A percentile compares a stretch with the other conserved stretches of the same genome.
Conservation (phyloP, 805 yeast species). For the Kockiozyma suomiensis region DNA sequence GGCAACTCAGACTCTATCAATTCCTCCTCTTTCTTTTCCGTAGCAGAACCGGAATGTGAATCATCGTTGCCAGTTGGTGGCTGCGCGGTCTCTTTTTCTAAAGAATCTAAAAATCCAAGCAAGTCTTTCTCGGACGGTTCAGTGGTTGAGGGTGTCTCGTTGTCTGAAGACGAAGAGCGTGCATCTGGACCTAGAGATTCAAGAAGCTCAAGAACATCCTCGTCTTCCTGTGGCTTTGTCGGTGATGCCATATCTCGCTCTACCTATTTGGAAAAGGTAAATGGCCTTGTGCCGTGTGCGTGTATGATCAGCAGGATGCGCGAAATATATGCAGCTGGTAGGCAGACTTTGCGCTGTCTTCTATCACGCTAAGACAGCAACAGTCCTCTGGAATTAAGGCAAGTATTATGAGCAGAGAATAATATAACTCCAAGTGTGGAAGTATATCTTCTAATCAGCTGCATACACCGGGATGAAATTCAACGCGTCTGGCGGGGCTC, state of each 20-base stretch:
- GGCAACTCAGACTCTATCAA: not conserved
- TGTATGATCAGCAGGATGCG: too few relatives aligned
- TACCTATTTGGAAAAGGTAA: not conserved
- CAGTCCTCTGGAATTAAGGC: not conserved
- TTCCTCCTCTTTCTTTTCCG: not conserved
- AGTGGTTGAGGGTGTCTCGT: conserved; percentile 5
- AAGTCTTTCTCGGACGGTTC: conserved; percentile 44
- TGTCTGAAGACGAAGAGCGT: conserved; percentile 13
- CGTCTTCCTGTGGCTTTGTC: conserved; percentile 35
- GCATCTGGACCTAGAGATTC: conserved; percentile 42
- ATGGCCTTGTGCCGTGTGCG: not conserved
- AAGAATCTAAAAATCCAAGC: conserved; percentile 48
- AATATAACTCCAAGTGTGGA: too few relatives aligned
- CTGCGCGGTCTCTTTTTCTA: conserved; percentile 38
- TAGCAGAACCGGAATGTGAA: not conserved
- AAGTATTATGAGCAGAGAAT: too few relatives aligned
- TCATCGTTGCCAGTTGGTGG: not conserved
- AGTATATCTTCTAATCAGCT: too few relatives aligned
- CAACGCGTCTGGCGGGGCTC: too few relatives aligned
- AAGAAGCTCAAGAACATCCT: conserved; percentile 46
- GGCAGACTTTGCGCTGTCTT: too few relatives aligned
- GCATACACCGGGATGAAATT: too few relatives aligned
- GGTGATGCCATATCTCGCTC: conserved; percentile 24
- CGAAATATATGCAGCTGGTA: too few relatives aligned
- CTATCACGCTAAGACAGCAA: not conserved